Evolutionary conservation across 495 filamentous ascomycete genomes (phyloP).

Genomic region (Penicillium tannophilum): DNA sequence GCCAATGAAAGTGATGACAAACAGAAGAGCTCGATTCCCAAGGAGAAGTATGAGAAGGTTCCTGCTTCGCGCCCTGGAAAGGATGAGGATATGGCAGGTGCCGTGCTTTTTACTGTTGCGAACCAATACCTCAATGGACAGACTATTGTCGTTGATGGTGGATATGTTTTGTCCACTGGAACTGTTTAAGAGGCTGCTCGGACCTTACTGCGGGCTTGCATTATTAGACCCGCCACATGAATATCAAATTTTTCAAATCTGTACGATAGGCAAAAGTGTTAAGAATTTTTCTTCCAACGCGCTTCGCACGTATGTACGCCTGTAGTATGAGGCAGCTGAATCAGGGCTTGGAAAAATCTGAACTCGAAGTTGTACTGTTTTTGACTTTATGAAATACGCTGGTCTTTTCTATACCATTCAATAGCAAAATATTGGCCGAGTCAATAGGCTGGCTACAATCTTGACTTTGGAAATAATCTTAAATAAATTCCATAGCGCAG

Average conservation of each 20-base stretch:
- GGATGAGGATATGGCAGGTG: constrained; percentile 74
- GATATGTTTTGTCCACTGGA: constrained; percentile 47
- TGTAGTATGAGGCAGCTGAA: too few species aligned
- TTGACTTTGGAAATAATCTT: too few species aligned
- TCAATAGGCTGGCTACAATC: too few species aligned
- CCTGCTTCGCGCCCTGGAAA: constrained; percentile 64
- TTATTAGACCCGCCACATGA: too few species aligned
- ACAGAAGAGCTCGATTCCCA: constrained; percentile 65
- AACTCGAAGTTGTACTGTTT: too few species aligned
- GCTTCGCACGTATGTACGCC: too few species aligned
- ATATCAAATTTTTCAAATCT: neutral
- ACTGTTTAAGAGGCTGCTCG: constrained; percentile 13
- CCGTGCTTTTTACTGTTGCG: constrained; percentile 60
- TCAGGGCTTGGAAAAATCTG: too few species aligned
- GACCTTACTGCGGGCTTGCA: neutral
- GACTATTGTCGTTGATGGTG: constrained; percentile 68
- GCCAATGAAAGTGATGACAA: constrained; percentile 52
- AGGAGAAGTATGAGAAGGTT: constrained; percentile 63
- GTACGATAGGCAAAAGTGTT: neutral
- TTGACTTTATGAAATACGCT: too few species aligned
- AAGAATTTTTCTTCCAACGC: too few species aligned
- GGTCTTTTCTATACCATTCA: too few species aligned
- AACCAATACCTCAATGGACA: constrained; percentile 77
- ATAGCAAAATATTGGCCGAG: too few species aligned
- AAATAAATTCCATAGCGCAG: too few species aligned